Evolutionary conservation across 2,329 filamentous ascomycete species (phyloP).

Genomic region (Aureobasidium zeae): DNA sequence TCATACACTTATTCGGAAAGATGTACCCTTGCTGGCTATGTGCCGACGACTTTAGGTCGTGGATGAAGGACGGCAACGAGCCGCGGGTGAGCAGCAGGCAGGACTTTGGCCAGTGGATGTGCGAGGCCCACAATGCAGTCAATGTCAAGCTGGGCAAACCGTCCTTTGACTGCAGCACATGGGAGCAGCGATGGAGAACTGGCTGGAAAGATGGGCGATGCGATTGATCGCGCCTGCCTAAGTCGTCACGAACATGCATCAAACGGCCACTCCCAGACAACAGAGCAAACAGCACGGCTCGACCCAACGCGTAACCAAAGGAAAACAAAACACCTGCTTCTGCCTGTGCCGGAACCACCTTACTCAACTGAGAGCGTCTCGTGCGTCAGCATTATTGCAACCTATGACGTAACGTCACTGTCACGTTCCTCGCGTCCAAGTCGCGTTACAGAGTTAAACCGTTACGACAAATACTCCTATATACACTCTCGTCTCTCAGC

Average conservation of each 20-base stretch:
- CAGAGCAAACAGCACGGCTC: neutral
- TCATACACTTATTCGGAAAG: constrained; percentile 71
- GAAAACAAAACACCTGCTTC: no score
- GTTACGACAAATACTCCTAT: constrained; percentile 15
- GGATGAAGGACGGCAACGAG: constrained; percentile 61
- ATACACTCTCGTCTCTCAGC: constrained; percentile 15
- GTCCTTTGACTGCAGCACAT: constrained; percentile 77
- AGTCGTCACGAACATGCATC: neutral
- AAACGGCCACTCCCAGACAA: neutral
- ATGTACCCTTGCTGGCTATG: constrained; percentile 95
- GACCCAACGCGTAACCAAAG: neutral
- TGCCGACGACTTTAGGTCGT: constrained; percentile 79
- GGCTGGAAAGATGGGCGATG: constrained; percentile 69
- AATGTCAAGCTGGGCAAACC: constrained; percentile 85
- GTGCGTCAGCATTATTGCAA: constrained; percentile 11
- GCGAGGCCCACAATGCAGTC: constrained; percentile 77
- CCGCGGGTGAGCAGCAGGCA: constrained; percentile 50
- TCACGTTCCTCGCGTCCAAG: constrained; percentile 7
- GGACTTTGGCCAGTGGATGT: constrained; percentile 75
- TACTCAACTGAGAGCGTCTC: constrained; percentile 12
- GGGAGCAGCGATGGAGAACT: constrained; percentile 91
- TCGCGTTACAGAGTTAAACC: constrained; percentile 10
- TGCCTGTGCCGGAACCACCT: constrained; percentile 9
- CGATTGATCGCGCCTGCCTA: constrained; percentile 35
- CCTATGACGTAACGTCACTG: neutral